These are phyloP conservation scores for Cordyceps farinosa DNA, from an alignment of 2,329 filamentous ascomycete species.

Conservation along the genomic window DNA sequence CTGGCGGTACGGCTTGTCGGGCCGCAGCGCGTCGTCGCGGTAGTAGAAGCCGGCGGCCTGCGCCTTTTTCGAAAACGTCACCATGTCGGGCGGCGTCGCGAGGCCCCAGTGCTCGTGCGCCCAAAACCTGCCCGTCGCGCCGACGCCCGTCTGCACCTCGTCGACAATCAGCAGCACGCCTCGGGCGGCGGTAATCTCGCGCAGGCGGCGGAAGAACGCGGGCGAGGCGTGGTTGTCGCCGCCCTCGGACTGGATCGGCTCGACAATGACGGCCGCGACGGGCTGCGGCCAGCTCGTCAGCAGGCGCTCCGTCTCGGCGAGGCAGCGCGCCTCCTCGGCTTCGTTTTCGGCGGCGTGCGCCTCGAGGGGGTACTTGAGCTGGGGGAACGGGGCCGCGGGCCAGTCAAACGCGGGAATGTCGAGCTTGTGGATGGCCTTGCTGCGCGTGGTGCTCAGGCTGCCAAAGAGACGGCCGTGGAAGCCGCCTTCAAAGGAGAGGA, in stretches of 20 bases:
- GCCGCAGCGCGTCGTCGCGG: constrained; percentile 71
- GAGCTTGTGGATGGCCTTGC: constrained; percentile 91
- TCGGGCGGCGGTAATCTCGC: constrained; percentile 72
- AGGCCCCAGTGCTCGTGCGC: constrained; percentile 94
- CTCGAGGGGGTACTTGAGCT: constrained; percentile 81
- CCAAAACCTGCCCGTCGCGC: constrained; percentile 93
- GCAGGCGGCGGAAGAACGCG: constrained; percentile 79
- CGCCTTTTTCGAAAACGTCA: constrained; percentile 94
- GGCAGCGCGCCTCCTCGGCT: constrained; percentile 71
- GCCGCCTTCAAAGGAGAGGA: constrained; percentile 80
- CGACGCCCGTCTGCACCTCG: constrained; percentile 90
- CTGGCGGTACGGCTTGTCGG: constrained; percentile 91
- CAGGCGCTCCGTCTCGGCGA: constrained; percentile 78
- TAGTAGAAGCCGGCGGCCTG: constrained; percentile 93
- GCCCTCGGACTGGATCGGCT: constrained; percentile 91
- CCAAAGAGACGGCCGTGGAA: constrained; percentile 93
- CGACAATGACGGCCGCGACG: constrained; percentile 76
- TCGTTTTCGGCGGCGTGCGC: constrained; percentile 75
- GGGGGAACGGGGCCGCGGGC: constrained; percentile 85
- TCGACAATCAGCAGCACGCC: constrained; percentile 84
- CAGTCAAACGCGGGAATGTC: constrained; percentile 95
- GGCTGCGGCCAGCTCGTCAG: constrained; percentile 75
- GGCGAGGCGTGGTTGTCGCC: constrained; percentile 92
- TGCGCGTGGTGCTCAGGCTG: constrained; percentile 81
- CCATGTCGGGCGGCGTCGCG: constrained; percentile 77